Evolutionary conservation across 352 stramenopile species (phyloP).

Genomic region (Hyaloperonospora brassicae): DNA sequence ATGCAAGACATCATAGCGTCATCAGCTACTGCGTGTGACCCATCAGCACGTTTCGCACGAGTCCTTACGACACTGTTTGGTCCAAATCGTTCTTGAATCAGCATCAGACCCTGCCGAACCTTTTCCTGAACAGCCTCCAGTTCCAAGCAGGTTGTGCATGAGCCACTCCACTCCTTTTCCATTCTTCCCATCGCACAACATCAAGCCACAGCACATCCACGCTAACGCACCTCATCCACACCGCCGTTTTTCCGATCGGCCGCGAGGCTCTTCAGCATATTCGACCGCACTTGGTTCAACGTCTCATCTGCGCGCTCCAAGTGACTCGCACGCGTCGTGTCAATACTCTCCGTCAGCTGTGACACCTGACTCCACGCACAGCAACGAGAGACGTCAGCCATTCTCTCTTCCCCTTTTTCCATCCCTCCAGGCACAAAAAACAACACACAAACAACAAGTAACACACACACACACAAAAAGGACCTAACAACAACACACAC

Average conservation of each 20-base stretch:
- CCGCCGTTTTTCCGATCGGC: conserved; percentile 61
- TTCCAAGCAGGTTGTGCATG: conserved; percentile 4
- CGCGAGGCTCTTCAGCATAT: conserved; percentile 61
- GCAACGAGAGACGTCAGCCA: neutral
- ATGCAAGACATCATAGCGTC: neutral
- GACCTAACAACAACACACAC: too few relatives aligned
- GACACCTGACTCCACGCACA: conserved; percentile 40
- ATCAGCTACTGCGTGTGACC: neutral
- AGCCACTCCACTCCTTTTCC: neutral
- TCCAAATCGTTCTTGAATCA: conserved; percentile 77
- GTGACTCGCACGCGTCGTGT: conserved; percentile 64
- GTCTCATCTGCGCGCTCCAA: conserved; percentile 71
- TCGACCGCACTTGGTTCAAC: conserved; percentile 63
- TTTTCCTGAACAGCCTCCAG: conserved; percentile 48
- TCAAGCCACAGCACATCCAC: neutral
- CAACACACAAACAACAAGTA: too few relatives aligned
- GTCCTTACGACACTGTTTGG: conserved; percentile 65
- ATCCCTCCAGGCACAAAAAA: neutral
- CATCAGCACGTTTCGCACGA: neutral
- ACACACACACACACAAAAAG: too few relatives aligned
- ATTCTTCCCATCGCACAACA: neutral
- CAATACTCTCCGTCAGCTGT: conserved; percentile 82
- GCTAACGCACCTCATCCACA: conserved; percentile 34
- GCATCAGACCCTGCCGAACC: conserved; percentile 65
- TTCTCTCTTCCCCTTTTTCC: neutral